These are phyloP conservation scores for Maudiozyma bulderi DNA, from an alignment of 805 yeast genomes.

Conservation along the genomic window DNA sequence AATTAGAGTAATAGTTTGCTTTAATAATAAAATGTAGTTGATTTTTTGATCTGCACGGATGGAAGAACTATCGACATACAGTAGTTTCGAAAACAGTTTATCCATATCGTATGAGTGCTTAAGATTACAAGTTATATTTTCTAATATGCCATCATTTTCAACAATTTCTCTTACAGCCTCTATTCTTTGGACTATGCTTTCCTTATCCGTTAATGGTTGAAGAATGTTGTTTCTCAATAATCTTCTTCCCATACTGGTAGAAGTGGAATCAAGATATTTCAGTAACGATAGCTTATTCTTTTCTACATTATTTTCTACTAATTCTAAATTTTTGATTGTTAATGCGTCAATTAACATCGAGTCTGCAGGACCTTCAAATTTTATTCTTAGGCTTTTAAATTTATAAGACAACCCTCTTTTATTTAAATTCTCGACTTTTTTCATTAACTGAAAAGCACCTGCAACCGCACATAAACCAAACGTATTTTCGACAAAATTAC, in stretches of 20 bases:
- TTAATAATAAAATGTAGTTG: conserved; percentile 34
- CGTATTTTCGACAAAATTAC: conserved; percentile 21
- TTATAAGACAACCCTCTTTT: conserved; percentile 3
- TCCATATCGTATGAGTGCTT: conserved; percentile 33
- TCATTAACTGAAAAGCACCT: conserved; percentile 26
- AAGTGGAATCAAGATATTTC: conserved; percentile 31
- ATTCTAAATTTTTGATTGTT: conserved; percentile 33
- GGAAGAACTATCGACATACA: conserved; percentile 21
- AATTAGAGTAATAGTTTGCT: conserved; percentile 27
- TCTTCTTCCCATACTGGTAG: conserved; percentile 40
- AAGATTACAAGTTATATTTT: conserved; percentile 16
- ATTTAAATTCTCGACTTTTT: conserved; percentile 7
- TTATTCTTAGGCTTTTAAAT: conserved; percentile 30
- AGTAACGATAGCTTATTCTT: conserved; percentile 28
- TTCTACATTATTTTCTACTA: conserved; percentile 29
- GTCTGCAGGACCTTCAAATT: conserved; percentile 31
- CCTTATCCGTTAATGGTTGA: conserved; percentile 38
- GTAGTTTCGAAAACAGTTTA: conserved; percentile 30
- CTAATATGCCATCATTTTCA: conserved; percentile 7
- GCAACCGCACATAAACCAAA: conserved; percentile 29
- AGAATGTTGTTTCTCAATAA: conserved; percentile 33
- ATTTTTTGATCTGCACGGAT: conserved; percentile 30
- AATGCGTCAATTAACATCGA: conserved; percentile 36
- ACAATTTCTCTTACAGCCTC: conserved; percentile 32
- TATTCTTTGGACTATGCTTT: conserved; percentile 30